Conservation (phyloP, 768 basidiomycete species). For the Lepiota venenata region DNA sequence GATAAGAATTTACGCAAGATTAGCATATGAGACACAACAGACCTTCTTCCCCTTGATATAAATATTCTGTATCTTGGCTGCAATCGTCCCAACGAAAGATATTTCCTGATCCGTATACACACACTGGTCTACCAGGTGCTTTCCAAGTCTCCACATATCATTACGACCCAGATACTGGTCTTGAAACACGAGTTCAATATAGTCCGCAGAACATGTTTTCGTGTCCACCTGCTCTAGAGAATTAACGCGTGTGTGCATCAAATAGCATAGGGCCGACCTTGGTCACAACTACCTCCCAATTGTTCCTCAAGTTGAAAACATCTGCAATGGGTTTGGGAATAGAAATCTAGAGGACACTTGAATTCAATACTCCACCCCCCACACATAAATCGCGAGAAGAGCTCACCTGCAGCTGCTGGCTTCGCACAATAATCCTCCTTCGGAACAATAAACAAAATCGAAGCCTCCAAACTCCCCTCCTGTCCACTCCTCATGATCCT, state of each 20-base stretch:
- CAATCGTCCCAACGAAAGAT: constrained; percentile 77
- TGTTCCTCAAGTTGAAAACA: constrained; percentile 65
- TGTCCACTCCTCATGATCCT: constrained; percentile 44
- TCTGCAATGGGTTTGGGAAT: constrained; percentile 72
- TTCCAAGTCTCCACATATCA: constrained; percentile 95
- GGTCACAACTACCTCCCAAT: constrained; percentile 65
- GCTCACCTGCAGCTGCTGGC: constrained; percentile 62
- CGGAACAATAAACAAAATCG: constrained; percentile 63
- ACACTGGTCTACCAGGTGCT: constrained; percentile 76
- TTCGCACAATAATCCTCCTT: constrained; percentile 59
- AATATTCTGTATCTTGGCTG: constrained; percentile 79
- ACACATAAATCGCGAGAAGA: background rate
- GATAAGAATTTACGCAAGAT: background rate
- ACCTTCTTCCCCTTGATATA: constrained; percentile 71
- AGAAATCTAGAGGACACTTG: constrained; percentile 54
- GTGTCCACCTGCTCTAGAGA: constrained; percentile 58
- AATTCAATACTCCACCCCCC: background rate
- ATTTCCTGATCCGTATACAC: constrained; percentile 84
- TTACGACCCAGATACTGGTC: constrained; percentile 95
- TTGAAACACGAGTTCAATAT: constrained; percentile 88
- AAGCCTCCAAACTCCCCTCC: constrained; percentile 36
- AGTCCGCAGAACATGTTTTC: constrained; percentile 59
- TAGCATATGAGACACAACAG: constrained; percentile 14
- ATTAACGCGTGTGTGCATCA: background rate
- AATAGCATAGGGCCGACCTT: constrained; percentile 44